Evolutionary conservation across 2,329 filamentous ascomycete species (phyloP), one percentile per base, ranked within the genome.

Genomic region (Arthrobotrys conoides): DNA sequence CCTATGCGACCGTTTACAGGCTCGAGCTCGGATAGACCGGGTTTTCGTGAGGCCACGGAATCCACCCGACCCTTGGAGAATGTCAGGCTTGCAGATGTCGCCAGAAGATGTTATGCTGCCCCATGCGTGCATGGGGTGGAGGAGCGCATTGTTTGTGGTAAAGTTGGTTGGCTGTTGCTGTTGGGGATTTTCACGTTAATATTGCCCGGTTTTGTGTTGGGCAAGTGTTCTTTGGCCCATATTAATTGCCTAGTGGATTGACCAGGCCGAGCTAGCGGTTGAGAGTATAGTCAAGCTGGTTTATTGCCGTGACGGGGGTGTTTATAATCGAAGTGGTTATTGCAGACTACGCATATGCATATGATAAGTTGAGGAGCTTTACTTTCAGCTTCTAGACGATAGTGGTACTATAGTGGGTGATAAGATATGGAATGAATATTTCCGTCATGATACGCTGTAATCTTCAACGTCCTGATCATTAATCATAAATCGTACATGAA

Each of bases 1-100:
- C 12, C 48, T 53, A 16, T 27, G 8, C 22, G 20, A 18, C 5
- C 27, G 27, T 33, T 14, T 33, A 14, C 16, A 41, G 12, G 14
- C 14, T 41, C 12, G 24, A 36, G 51, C 14, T 38, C 53, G 53
- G 30, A 22, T 59, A 59, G 53, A 59, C n/a, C 30, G 30, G 30
- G 2, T 38, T 59, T 38, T n/a, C n/a, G n/a, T 9, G n/a, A 30
- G 27, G 27, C 27, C 27, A 30, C 6, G 27, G 27, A 10, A 59
- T 38, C 30, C 53, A 38, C 53, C 14, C 14, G 18, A 59, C 24
- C 53, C 53, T n/a, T 38, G 53, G 30, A 22, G 1, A 22, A 20
- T 14, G n/a, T 38, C 30, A 59, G 53, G 27, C 53, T 59, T 59
- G 53, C 53, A 59, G 27, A 18, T 59, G 30, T 38, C 53, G 53